These are phyloP conservation scores for Vigna trinervia DNA, from an alignment of 306 rosid species.

Conservation along the genomic window DNA sequence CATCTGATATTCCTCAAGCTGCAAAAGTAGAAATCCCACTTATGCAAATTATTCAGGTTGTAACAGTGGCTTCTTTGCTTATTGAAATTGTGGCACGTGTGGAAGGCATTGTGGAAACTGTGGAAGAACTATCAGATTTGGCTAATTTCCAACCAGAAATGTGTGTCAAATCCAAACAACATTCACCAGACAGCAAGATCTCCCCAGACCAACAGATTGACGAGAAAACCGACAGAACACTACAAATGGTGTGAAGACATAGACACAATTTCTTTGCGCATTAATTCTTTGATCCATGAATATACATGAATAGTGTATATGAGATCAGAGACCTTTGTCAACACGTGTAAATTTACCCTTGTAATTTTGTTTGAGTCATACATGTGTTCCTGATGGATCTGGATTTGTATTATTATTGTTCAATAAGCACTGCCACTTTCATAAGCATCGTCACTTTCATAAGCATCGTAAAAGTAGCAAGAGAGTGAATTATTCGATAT, in stretches of 20 bases:
- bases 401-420: too few species aligned
- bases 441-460: background rate
- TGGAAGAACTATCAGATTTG: conserved; percentile 59
- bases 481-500: too few species aligned
- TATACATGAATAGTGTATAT: background rate
- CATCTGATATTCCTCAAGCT: background rate
- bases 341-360: background rate
- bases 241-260: conserved; percentile 37
- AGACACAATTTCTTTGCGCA: background rate
- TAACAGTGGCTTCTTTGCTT: conserved; percentile 65
- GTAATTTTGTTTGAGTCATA: background rate
- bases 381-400: too few species aligned
- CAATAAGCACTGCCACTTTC: background rate
- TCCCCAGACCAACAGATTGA: conserved; percentile 17
- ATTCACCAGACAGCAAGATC: conserved; percentile 4
- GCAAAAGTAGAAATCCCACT: conserved; percentile 45
- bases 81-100: conserved; percentile 62
- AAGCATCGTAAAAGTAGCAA: too few species aligned
- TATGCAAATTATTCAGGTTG: conserved; percentile 66
- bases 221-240: conserved; percentile 25
- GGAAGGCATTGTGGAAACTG: conserved; percentile 63
- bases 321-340: background rate
- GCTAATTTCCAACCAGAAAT: conserved; percentile 45
- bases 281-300: background rate
- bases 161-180: conserved; percentile 41